These are phyloP conservation scores for Camellia granthamiana DNA, from an alignment of 148 eudicot species.

Conservation along the genomic window DNA sequence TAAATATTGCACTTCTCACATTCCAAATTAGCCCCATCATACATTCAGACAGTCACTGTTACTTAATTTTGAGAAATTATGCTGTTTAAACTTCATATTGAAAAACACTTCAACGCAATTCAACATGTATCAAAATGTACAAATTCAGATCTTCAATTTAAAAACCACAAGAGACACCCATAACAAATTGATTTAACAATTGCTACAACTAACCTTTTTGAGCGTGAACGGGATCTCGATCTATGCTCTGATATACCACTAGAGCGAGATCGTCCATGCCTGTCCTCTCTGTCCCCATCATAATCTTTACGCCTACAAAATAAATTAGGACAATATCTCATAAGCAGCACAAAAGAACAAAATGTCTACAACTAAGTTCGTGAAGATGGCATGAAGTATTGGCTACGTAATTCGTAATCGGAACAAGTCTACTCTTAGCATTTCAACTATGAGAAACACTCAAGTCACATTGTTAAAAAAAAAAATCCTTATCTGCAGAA, in stretches of 20 bases:
- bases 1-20: not conserved
- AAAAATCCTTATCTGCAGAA: not conserved
- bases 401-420: not conserved
- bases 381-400: not conserved
- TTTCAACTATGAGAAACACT: not conserved
- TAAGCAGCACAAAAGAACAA: not conserved
- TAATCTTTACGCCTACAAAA: not conserved
- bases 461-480: not conserved
- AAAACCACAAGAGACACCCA: not conserved
- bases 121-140: not conserved
- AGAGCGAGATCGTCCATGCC: constrained; percentile 63
- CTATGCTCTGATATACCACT: constrained; percentile 71
- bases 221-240: constrained; percentile 76
- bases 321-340: constrained; percentile 3
- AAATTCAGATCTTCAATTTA: not conserved
- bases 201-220: constrained; percentile 52
- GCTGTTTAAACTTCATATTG: not conserved
- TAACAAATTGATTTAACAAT: not conserved
- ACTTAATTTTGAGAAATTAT: not conserved
- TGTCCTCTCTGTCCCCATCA: constrained; percentile 63
- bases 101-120: not conserved
- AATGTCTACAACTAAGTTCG: not conserved
- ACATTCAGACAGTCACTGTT: not conserved
- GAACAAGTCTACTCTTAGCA: not conserved
- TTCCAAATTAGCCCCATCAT: not conserved